Conservation (phyloP, 2,329 filamentous ascomycete genomes). For the Colletotrichum gloeosporioides region DNA sequence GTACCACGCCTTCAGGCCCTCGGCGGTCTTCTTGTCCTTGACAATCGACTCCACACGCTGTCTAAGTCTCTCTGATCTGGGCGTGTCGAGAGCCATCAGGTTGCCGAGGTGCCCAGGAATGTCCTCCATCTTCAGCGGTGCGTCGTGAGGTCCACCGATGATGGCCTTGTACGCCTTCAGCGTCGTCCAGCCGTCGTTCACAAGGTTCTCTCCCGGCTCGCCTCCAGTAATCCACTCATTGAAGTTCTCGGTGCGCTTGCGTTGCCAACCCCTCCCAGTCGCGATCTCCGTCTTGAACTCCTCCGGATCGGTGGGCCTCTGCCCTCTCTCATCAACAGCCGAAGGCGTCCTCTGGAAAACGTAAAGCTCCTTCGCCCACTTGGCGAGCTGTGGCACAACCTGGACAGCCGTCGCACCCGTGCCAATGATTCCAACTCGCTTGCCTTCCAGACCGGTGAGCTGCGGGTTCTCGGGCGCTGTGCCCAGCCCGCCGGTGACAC, state of each 20-base stretch:
- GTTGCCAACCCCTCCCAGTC: constrained; percentile 52
- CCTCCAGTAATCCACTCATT: constrained; percentile 35
- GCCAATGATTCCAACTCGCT: constrained; percentile 54
- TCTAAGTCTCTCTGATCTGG: constrained; percentile 48
- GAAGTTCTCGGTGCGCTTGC: constrained; percentile 49
- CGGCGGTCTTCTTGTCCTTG: constrained; percentile 54
- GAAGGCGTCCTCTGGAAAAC: constrained; percentile 64
- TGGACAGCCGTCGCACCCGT: constrained; percentile 56
- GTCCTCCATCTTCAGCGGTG: constrained; percentile 22
- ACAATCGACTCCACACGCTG: constrained; percentile 55
- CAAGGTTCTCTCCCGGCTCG: constrained; percentile 43
- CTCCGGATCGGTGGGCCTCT: constrained; percentile 44
- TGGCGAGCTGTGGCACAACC: constrained; percentile 47
- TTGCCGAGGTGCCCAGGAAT: constrained; percentile 36
- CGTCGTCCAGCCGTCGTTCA: constrained; percentile 55
- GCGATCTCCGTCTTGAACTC: constrained; percentile 43
- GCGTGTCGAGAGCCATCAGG: constrained; percentile 46
- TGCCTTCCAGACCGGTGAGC: constrained; percentile 49
- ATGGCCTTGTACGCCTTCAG: constrained; percentile 43
- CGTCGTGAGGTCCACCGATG: constrained; percentile 29
- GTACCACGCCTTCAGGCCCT: constrained; percentile 64
- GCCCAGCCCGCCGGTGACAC: constrained; percentile 41
- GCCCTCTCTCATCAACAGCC: constrained; percentile 40
- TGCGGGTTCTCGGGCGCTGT: constrained; percentile 38
- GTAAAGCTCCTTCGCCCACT: constrained; percentile 54